Evolutionary conservation across 371 early-diverging fungal species (phyloP), one percentile per base, ranked within the genome.

Genomic region (Parasitella parasitica): DNA sequence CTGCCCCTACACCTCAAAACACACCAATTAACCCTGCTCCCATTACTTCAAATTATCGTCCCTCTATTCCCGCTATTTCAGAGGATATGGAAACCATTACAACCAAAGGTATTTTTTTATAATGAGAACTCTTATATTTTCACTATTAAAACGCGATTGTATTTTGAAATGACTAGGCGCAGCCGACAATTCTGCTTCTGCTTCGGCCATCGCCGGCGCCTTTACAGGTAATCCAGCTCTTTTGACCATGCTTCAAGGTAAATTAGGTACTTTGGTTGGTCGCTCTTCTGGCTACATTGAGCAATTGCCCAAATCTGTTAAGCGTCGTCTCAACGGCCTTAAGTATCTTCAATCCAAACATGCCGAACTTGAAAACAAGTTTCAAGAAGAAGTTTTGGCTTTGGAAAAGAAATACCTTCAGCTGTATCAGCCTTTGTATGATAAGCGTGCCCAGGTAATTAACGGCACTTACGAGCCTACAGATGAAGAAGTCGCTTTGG

Each of bases 321-420:
- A 90, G 62, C 85, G 87, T 60, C 90, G 97, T 63, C 67, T 97
- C 55, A 87, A 92, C 63, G 92, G 89, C 35, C 86, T 97, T 65
- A 87, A 87, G 77, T 86, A 85, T 61, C 80, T 94, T 67, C 94
- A 95, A 85, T 78, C 86, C 38, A 85, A 95, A 81, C 93, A 92
- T 68, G 67, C 83, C 32, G 89, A 81, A 18, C 76, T 97, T 43
- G 94, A 94, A 76, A 79, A 82, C 54, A 77, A 91, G 74, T 94
- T 96, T 84, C 89, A 91, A 54, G 84, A 92, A 72, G 96, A 96
- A 77, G 88, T 97, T 55, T 71, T 91, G 37, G 94, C 83, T 46
- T 82, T 97, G 34, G 98, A 97, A 78, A 95, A 95, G 86, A 95
- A 97, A 80, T 97, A 93, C 79, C 84, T 86, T 24, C 75, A 70